These are phyloP conservation scores for Neophaeococcomyces mojaviensis DNA, from an alignment of 2,329 filamentous ascomycete genomes.

Conservation along the genomic window DNA sequence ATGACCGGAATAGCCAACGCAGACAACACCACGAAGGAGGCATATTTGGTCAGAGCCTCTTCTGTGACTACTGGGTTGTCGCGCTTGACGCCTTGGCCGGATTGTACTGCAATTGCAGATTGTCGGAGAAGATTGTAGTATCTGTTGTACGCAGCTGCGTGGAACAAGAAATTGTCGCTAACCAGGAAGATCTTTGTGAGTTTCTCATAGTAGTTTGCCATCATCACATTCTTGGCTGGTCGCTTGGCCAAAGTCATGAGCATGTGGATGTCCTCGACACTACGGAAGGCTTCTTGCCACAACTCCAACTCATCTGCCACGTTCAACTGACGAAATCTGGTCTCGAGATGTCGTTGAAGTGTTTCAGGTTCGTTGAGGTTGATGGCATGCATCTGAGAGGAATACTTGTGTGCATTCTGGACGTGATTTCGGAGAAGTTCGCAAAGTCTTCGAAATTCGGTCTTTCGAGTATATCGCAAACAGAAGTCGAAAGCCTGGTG, in stretches of 20 bases:
- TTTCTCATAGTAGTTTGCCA: slow-evolving; percentile 99
- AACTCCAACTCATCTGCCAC: slow-evolving; percentile 95
- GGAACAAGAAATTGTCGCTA: slow-evolving; percentile 98
- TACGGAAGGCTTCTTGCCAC: slow-evolving; percentile 99
- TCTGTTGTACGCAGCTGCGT: slow-evolving; percentile 92
- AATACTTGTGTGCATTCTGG: slow-evolving; percentile 98
- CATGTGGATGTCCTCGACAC: slow-evolving; percentile 97
- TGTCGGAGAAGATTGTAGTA: slow-evolving; percentile 96
- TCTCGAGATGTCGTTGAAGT: slow-evolving; percentile 92
- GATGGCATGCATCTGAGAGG: slow-evolving; percentile 97
- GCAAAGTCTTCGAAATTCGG: slow-evolving; percentile 96
- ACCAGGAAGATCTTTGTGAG: slow-evolving; percentile 97
- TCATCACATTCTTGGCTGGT: slow-evolving; percentile 97
- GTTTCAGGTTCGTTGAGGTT: slow-evolving; percentile 97
- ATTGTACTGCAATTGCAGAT: slow-evolving; percentile 72
- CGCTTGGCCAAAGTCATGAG: slow-evolving; percentile 96
- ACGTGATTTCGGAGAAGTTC: slow-evolving; percentile 97
- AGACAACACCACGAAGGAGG: slow-evolving; percentile 90
- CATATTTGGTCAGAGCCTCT: slow-evolving; percentile 83
- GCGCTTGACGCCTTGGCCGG: slow-evolving; percentile 82
- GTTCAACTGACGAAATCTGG: slow-evolving; percentile 96
- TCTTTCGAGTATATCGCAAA: slow-evolving; percentile 96
- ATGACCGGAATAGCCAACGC: slow-evolving; percentile 98
- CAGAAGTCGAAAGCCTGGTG: slow-evolving; percentile 99
- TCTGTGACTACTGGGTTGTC: slow-evolving; percentile 89